A percentile compares a stretch with the other conserved stretches of the same genome.
These are phyloP conservation scores for Candida dajiaensis DNA, from an alignment of 805 yeast species.

Conservation along the genomic window DNA sequence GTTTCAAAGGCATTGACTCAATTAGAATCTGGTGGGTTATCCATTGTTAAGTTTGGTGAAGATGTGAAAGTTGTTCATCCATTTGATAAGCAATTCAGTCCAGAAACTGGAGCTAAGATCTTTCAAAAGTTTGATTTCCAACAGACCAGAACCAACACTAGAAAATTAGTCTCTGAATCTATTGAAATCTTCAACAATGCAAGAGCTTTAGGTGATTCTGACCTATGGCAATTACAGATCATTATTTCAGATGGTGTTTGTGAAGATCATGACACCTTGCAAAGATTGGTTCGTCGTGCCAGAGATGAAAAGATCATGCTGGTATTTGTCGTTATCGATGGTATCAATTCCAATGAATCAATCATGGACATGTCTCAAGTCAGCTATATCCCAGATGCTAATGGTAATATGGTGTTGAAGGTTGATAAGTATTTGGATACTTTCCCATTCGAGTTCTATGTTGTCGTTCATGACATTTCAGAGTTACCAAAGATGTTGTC, in stretches of 20 bases:
- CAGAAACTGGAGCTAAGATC: conserved; percentile 76
- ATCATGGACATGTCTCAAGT: conserved; percentile 95
- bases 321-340: conserved; percentile 91
- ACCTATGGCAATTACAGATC: conserved; percentile 90
- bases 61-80: conserved; percentile 80
- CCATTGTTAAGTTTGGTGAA: conserved; percentile 88
- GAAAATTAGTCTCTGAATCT: conserved; percentile 64
- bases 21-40: conserved; percentile 88
- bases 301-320: conserved; percentile 90
- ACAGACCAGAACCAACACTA: conserved; percentile 82
- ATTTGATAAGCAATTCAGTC: conserved; percentile 77
- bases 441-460: conserved; percentile 96
- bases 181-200: conserved; percentile 64
- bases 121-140: conserved; percentile 89
- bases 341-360: conserved; percentile 76
- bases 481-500: conserved; percentile 92
- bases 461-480: conserved; percentile 80
- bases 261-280: conserved; percentile 83
- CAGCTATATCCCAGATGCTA: conserved; percentile 61
- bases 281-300: conserved; percentile 83
- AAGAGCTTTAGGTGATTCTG: conserved; percentile 40
- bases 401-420: conserved; percentile 66
- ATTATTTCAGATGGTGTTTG: conserved; percentile 95
- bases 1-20: conserved; percentile 93
- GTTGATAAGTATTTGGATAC: conserved; percentile 84